phyloP scores from a whole-genome alignment of 371 early-diverging fungal species.

The Haplosporangium sp. region DNA sequence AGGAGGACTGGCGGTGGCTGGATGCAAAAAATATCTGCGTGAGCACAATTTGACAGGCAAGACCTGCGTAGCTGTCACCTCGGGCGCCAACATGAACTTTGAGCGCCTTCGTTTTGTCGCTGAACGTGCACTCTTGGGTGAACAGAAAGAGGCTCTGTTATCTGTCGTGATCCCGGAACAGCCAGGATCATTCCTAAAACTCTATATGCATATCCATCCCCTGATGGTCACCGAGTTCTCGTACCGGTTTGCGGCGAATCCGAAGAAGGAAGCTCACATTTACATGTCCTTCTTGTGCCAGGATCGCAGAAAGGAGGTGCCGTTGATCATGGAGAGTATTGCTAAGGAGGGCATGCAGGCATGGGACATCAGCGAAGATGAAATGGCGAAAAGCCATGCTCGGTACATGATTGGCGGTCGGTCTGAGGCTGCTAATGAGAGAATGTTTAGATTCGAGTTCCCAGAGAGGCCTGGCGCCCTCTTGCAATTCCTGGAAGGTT shows the following conservation, averaged over 20 bases:
- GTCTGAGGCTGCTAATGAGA: slow-evolving; percentile 80
- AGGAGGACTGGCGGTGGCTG: slow-evolving; percentile 92
- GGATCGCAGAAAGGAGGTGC: slow-evolving; percentile 69
- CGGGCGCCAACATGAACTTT: slow-evolving; percentile 98
- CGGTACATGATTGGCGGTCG: slow-evolving; percentile 93
- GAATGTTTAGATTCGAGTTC: slow-evolving; percentile 93
- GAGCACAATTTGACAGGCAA: slow-evolving; percentile 57
- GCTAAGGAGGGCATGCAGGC: slow-evolving; percentile 71
- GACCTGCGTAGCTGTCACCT: slow-evolving; percentile 82
- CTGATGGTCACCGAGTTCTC: slow-evolving; percentile 92
- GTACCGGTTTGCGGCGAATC: slow-evolving; percentile 81
- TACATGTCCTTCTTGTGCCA: slow-evolving; percentile 87
- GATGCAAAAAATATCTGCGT: slow-evolving; percentile 81
- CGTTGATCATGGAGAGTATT: slow-evolving; percentile 70
- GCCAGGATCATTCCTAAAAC: slow-evolving; percentile 87
- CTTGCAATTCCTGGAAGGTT: slow-evolving; percentile 79
- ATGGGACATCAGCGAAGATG: slow-evolving; percentile 89
- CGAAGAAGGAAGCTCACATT: slow-evolving; percentile 82
- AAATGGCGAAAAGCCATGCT: slow-evolving; percentile 95
- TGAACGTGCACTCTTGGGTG: slow-evolving; percentile 93
- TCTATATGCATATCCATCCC: slow-evolving; percentile 85
- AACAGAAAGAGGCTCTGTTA: slow-evolving; percentile 89
- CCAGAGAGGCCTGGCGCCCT: slow-evolving; percentile 96
- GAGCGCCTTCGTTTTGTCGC: slow-evolving; percentile 95
- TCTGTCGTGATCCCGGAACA: slow-evolving; percentile 90